Conservation (phyloP, 306 rosid species). For the Dicorynia guianensis region DNA sequence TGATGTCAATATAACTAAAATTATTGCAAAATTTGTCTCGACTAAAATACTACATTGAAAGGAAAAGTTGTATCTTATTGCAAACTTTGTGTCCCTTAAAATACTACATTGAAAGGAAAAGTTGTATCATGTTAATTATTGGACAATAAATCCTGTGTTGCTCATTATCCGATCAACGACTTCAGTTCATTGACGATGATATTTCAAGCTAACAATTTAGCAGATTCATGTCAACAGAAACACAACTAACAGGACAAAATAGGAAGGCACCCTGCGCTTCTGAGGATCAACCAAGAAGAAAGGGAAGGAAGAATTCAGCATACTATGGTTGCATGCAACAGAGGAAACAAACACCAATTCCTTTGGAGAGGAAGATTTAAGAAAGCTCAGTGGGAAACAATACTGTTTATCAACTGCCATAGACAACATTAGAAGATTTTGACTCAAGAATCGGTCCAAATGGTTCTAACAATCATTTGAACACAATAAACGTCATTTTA, state of each 20-base stretch:
- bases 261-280: background rate
- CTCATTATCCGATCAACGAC: background rate
- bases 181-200: background rate
- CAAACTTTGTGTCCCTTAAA: too few relatives aligned
- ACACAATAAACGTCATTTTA: background rate
- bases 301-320: background rate
- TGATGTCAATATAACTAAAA: too few relatives aligned
- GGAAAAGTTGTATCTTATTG: too few relatives aligned
- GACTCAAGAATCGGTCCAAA: background rate
- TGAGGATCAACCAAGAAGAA: background rate
- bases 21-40: too few relatives aligned
- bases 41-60: too few relatives aligned
- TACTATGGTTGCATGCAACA: background rate
- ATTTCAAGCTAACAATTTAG: background rate
- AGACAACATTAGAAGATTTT: background rate
- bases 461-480: background rate
- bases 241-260: background rate
- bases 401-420: background rate
- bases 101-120: too few relatives aligned
- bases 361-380: background rate
- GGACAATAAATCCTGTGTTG: background rate
- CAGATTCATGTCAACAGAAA: background rate
- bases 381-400: background rate
- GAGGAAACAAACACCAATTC: background rate
- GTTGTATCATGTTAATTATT: too few relatives aligned